Evolutionary conservation across 169 alveolate genomes (phyloP).

Genomic region (Cryptosporidium andersoni): DNA sequence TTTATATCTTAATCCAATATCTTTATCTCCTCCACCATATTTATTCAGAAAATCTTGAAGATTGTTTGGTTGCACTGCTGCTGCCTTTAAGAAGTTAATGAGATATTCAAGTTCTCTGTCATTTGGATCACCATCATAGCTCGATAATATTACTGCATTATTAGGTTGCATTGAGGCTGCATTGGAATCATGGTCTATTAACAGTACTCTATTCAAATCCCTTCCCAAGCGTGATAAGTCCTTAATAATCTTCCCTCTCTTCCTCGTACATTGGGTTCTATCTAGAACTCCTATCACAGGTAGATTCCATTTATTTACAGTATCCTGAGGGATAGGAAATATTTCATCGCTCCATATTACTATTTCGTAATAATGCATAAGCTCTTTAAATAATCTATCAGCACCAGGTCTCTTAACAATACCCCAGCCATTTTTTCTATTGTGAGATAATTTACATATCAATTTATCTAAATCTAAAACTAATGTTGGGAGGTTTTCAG

Average conservation of each 20-base stretch:
- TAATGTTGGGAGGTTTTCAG: constrained; percentile 89
- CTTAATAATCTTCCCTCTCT: constrained; percentile 79
- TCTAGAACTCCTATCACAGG: constrained; percentile 89
- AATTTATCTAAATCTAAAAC: constrained; percentile 88
- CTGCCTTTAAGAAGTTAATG: constrained; percentile 81
- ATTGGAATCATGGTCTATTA: constrained; percentile 84
- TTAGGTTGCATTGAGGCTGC: constrained; percentile 78
- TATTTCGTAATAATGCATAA: constrained; percentile 89
- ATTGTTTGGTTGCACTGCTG: constrained; percentile 81
- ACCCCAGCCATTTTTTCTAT: constrained; percentile 87
- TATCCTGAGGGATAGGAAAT: constrained; percentile 88
- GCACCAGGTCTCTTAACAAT: constrained; percentile 92
- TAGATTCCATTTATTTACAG: constrained; percentile 86
- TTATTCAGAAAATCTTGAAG: constrained; percentile 75
- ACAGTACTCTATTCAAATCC: constrained; percentile 81
- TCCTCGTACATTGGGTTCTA: constrained; percentile 83
- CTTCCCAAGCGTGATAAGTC: constrained; percentile 87
- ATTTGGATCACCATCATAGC: constrained; percentile 83
- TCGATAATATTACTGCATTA: constrained; percentile 81
- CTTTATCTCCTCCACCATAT: constrained; percentile 82
- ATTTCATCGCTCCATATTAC: constrained; percentile 93
- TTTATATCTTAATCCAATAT: constrained; percentile 79
- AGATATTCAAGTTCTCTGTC: constrained; percentile 82
- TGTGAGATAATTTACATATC: constrained; percentile 85
- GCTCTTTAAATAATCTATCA: constrained; percentile 85